These are phyloP conservation scores for Rhexocercosporidium sp. DNA, from an alignment of 2,329 filamentous ascomycete genomes.

Conservation along the genomic window DNA sequence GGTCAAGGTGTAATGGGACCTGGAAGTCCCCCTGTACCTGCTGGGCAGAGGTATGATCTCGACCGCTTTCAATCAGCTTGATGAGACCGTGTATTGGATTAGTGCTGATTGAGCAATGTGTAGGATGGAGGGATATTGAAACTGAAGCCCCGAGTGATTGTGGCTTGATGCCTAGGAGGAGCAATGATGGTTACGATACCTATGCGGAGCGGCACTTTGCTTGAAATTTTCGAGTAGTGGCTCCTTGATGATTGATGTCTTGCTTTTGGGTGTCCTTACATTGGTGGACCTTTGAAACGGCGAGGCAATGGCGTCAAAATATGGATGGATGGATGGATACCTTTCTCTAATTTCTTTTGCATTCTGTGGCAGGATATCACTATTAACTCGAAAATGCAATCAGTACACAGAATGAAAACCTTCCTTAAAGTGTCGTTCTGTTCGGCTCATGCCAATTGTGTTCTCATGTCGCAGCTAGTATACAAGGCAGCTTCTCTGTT, in stretches of 20 bases:
- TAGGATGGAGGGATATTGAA: background rate
- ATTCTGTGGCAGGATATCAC: background rate
- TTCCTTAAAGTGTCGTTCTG: background rate
- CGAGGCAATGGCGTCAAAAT: background rate
- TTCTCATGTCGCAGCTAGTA: background rate
- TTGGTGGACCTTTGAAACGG: background rate
- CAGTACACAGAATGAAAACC: background rate
- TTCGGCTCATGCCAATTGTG: background rate
- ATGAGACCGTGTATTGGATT: background rate
- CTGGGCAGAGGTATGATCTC: slow-evolving; percentile 11
- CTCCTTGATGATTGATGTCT: slow-evolving; percentile 6
- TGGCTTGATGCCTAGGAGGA: too few species aligned
- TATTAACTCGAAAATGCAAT: background rate
- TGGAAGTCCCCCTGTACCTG: background rate
- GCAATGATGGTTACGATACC: background rate
- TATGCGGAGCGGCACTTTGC: background rate
- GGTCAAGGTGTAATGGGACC: background rate
- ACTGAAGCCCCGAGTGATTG: background rate
- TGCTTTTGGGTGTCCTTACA: background rate
- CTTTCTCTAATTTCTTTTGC: background rate
- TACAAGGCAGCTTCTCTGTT: slow-evolving; percentile 9
- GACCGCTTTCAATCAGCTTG: background rate
- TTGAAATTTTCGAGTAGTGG: background rate
- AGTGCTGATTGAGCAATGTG: background rate
- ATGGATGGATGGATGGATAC: background rate